Conservation (phyloP, 768 basidiomycete species). For the Russula compacta region DNA sequence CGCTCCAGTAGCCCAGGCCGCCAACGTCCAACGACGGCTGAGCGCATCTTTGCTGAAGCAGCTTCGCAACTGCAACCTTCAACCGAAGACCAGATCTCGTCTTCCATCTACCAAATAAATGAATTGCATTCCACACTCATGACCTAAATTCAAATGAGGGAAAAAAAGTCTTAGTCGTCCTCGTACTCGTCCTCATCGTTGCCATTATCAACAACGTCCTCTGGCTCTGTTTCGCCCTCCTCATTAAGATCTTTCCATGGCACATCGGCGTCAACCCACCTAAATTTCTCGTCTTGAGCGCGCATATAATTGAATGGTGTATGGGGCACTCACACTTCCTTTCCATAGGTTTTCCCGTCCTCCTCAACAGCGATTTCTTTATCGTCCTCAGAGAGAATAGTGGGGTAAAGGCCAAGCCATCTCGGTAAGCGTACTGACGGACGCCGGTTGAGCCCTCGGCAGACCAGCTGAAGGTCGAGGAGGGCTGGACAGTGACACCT, state of each 20-base stretch:
- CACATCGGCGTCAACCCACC: constrained; percentile 7
- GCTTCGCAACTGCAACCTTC: too few relatives aligned
- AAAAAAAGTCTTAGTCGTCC: not conserved
- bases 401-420: not conserved
- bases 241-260: constrained; percentile 11
- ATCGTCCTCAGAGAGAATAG: not conserved
- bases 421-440: not conserved
- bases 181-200: not conserved
- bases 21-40: not conserved
- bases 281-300: not conserved
- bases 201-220: not conserved
- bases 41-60: too few relatives aligned
- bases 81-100: too few relatives aligned
- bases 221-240: constrained; percentile 3
- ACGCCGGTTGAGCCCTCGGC: constrained; percentile 2
- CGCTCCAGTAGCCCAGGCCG: not conserved
- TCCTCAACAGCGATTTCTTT: not conserved
- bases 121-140: not conserved
- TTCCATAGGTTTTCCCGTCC: not conserved
- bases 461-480: not conserved
- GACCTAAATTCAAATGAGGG: not conserved
- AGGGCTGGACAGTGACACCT: not conserved
- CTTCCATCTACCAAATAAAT: not conserved
- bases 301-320: not conserved
- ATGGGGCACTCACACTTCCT: not conserved